Conservation (phyloP, 2,329 filamentous ascomycete genomes). For the Monosporascus ibericus region DNA sequence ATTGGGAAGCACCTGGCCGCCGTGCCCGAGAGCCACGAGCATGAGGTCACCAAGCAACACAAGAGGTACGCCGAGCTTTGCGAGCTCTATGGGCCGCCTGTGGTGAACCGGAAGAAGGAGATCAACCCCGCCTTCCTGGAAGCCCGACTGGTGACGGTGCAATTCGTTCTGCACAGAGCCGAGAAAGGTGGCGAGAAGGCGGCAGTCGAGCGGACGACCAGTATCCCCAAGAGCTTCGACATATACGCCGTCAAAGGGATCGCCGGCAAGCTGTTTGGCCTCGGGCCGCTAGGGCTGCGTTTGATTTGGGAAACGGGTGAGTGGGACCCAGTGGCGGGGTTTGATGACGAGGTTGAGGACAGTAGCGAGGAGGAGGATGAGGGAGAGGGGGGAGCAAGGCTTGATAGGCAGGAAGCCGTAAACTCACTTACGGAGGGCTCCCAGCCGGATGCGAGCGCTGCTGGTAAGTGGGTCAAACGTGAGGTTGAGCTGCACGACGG, state of each 20-base stretch:
- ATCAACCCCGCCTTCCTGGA: constrained; percentile 77
- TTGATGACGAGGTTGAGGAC: constrained; percentile 51
- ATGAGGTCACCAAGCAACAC: constrained; percentile 55
- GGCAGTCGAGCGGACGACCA: constrained; percentile 27
- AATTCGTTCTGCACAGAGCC: constrained; percentile 33
- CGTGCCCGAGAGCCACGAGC: constrained; percentile 46
- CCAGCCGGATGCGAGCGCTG: constrained; percentile 21
- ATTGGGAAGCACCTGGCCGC: constrained; percentile 70
- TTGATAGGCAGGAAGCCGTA: constrained; percentile 9
- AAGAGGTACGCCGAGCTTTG: constrained; percentile 71
- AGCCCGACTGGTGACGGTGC: constrained; percentile 65
- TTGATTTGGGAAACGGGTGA: constrained; percentile 88
- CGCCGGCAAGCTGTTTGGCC: constrained; percentile 62
- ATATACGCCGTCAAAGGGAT: constrained; percentile 78
- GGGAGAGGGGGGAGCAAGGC: constrained; percentile 28
- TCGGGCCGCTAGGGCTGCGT: constrained; percentile 57
- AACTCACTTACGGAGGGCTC: constrained; percentile 12
- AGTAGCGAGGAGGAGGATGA: constrained; percentile 48
- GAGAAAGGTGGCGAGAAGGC: constrained; percentile 1
- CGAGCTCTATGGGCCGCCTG: constrained; percentile 66
- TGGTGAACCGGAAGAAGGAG: constrained; percentile 48
- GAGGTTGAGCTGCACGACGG: constrained; percentile 77
- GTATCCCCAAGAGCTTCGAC: constrained; percentile 70
- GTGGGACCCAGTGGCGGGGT: constrained; percentile 70
- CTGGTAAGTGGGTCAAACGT: constrained; percentile 63